A percentile compares a stretch with the other conserved stretches of the same genome.
These are phyloP conservation scores for Cordyceps javanica DNA, from an alignment of 2,329 filamentous ascomycete species.

Conservation along the genomic window DNA sequence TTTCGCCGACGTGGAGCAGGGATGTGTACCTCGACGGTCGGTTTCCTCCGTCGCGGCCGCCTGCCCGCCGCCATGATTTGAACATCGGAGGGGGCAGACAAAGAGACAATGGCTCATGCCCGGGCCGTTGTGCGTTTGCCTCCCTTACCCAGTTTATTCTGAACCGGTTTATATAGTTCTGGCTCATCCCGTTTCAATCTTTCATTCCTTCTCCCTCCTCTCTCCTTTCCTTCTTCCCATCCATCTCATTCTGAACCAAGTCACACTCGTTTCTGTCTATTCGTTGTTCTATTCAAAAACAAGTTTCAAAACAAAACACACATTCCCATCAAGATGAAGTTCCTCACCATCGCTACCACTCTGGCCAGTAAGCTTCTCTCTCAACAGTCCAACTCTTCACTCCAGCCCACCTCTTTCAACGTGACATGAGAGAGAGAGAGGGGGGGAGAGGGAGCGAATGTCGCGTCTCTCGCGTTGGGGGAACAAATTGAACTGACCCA, in stretches of 20 bases:
- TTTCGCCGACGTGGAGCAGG: not conserved
- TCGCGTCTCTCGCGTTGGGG: no score
- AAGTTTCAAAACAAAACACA: no score
- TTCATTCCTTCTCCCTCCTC: not conserved
- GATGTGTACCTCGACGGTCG: not conserved
- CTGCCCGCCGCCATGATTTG: not conserved
- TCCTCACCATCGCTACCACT: constrained; percentile 2
- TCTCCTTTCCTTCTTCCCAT: not conserved
- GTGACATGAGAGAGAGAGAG: no score
- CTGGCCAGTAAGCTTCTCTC: not conserved
- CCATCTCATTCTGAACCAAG: not conserved
- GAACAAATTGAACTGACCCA: not conserved
- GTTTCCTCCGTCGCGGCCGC: not conserved
- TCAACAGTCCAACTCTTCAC: no score
- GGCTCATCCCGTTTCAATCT: not conserved
- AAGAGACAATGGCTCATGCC: not conserved
- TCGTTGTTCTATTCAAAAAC: no score
- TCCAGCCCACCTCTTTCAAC: no score
- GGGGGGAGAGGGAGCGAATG: no score
- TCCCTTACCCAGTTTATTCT: constrained; percentile 1
- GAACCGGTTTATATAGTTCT: not conserved
- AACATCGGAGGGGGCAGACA: no score
- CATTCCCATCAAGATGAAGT: not conserved
- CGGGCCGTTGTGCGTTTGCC: not conserved
- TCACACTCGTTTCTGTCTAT: constrained; percentile 3